These are phyloP conservation scores for Eucalyptus tenuipes DNA, from an alignment of 345 rosid species.

Conservation along the genomic window DNA sequence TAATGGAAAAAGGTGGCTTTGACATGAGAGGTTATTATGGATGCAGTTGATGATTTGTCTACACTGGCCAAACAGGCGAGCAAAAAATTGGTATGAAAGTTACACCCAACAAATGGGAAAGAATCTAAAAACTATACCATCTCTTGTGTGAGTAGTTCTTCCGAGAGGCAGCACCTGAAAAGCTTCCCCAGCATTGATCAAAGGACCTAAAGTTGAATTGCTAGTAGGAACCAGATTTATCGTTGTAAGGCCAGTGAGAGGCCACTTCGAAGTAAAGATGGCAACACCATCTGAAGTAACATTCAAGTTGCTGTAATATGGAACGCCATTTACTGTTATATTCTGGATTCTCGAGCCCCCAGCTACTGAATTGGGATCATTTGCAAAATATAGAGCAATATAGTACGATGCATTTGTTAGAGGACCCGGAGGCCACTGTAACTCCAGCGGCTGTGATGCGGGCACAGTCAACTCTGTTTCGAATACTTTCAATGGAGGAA, in stretches of 20 bases:
- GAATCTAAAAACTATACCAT: constrained; percentile 37
- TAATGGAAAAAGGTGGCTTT: not conserved
- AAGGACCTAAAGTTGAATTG: constrained; percentile 43
- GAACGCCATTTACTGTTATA: constrained; percentile 44
- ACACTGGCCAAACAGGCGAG: not conserved
- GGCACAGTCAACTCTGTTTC: constrained; percentile 42
- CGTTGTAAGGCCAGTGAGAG: constrained; percentile 49
- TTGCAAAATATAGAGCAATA: constrained; percentile 78
- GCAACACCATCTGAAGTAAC: constrained; percentile 45
- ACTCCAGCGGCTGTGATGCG: constrained; percentile 26
- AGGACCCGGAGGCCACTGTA: constrained; percentile 56
- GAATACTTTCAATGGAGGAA: constrained; percentile 68
- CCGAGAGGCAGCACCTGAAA: constrained; percentile 40
- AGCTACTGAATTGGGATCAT: constrained; percentile 18
- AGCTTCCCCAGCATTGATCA: constrained; percentile 76
- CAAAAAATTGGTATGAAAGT: not conserved
- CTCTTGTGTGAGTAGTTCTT: constrained; percentile 66
- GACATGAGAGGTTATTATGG: not conserved
- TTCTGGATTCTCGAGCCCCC: constrained; percentile 35
- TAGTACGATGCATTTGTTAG: constrained; percentile 33
- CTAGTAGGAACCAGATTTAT: constrained; percentile 40
- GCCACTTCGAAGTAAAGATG: constrained; percentile 61
- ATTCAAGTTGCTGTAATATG: constrained; percentile 46
- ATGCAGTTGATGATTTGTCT: not conserved
- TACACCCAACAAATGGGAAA: not conserved